Evolutionary conservation across 352 stramenopile genomes (phyloP), one percentile per base, ranked within the genome.

Genomic region (Pythium graminicola): DNA sequence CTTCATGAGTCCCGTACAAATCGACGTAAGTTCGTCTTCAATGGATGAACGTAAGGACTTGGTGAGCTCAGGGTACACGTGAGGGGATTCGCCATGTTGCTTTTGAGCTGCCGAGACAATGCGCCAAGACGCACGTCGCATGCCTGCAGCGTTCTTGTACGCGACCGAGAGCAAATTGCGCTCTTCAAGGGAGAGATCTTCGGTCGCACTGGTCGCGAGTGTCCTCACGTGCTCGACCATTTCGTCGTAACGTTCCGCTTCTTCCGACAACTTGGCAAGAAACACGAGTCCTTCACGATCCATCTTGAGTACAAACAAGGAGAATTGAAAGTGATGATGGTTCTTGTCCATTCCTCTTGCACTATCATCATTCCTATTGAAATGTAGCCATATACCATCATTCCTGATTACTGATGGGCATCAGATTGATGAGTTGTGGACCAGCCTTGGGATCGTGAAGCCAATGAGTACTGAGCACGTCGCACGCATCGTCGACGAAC

Each of bases 1-100:
- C 33, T 64, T 62, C 14, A 97, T 80, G 61, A 98, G 95, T 9
- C 96, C 77, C 67, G 97, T 26, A 31, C 63, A 69, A 7, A 59
- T 36, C 8, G 26, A 41, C 24, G 57, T 48, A 14, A 75, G 48
- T 50, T 75, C 64, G n/a, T 38, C 24, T 16, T 70, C 58, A 26
- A 75, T 65, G 27, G 51, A 52, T 3, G 9, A 9, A 27, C 58
- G 57, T 26, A 65, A 54, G 10, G 52, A 28, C 48, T 36, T 36
- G 17, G 49, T 52, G 46, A 61, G 45, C 46, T 52, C 29, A 5
- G 28, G 49, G 23, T 32, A 20, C 20, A 32, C 27, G 6, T 45
- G 26, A 16, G 22, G 20, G 16, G 36, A 2, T 6, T 42, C 51
- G 10, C 28, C 45, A 22, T 39, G 96, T 11, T 57, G 28, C 23